Base-by-base conservation (phyloP, 1,284 basidiomycete species). In the Cryptococcus sp. region DNA sequence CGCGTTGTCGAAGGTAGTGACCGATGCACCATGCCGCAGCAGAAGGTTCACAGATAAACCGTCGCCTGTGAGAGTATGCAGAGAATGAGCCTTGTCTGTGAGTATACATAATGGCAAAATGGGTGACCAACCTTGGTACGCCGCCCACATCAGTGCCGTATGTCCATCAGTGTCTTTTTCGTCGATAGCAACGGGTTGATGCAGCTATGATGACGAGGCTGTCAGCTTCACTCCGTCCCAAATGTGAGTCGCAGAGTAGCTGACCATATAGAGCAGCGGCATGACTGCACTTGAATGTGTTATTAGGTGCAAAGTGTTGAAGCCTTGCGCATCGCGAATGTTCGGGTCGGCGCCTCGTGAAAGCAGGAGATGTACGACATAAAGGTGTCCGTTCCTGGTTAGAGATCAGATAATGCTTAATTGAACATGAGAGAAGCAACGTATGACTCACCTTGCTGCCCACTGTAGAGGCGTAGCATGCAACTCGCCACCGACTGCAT, bases 81-180 rank as follows among this genome's bases (percentile, higher is more conserved):
- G 22, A 23, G 13, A 17, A 20, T 23, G 22, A 26, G n/a, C 45
- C 45, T 8, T 19, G 45, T 47, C 8, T 11, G 34, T 43, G 11
- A 41, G 17, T 3, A 38, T 5, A 22, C 2, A 17, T 34, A 11
- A 37, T 5, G 1, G 19, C 39, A n/a, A 44, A 29, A 20, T 11
- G 11, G 26, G 43, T 20, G 16, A 47, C 68, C 61, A 45, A 76
- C 76, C 78, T 75, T 99, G 96, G 79, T 98, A 99, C 4, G 93
- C 92, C 2, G 96, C 96, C 96, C 96, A 99, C 91, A 98, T 97
- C 53, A 99, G 83, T 0, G 91, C 84, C 0, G 95, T 98, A 72
- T 99, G 96, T 0, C 95, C 95, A 70, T 93, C 90, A 1, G 86
- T 81, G 76, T 99, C 96, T 45, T 87, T 84, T 45, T 88, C 88